A percentile compares a stretch with the other conserved stretches of the same genome.
Conservation (phyloP, 2,329 filamentous ascomycete genomes). For the Endothia cerciana region DNA sequence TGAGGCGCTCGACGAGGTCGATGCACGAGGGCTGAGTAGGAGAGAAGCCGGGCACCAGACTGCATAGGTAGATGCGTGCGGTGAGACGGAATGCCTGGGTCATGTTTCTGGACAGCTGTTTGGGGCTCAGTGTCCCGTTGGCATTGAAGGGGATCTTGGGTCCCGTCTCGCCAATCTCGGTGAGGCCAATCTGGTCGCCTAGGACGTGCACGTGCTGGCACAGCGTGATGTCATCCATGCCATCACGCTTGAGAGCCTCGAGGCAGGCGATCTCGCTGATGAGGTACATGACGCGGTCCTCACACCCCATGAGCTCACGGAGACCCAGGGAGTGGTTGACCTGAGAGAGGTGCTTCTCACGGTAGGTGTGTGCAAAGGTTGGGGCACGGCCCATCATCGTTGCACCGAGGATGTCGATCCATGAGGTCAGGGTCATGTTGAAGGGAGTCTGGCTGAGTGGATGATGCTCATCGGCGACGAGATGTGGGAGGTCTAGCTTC, state of each 20-base stretch:
- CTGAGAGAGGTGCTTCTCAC: constrained; percentile 83
- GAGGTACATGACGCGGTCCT: constrained; percentile 96
- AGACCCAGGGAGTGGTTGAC: constrained; percentile 70
- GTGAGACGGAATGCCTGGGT: constrained; percentile 89
- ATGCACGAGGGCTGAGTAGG: constrained; percentile 74
- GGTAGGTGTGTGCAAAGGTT: constrained; percentile 91
- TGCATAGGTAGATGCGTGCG: constrained; percentile 95
- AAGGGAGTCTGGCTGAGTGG: constrained; percentile 73
- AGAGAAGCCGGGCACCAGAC: constrained; percentile 85
- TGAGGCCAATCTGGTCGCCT: constrained; percentile 82
- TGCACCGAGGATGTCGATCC: constrained; percentile 96
- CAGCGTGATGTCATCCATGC: constrained; percentile 82
- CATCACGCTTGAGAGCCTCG: constrained; percentile 81
- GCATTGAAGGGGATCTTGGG: constrained; percentile 66
- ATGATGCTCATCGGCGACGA: constrained; percentile 65
- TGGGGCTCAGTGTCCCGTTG: constrained; percentile 77
- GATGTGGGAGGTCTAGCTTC: constrained; percentile 77
- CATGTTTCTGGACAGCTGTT: constrained; percentile 85
- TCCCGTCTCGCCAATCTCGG: constrained; percentile 66
- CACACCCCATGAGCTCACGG: constrained; percentile 94
- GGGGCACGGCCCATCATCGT: constrained; percentile 89
- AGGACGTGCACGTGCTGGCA: constrained; percentile 90
- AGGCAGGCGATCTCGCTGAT: constrained; percentile 97
- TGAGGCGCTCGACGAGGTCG: constrained; percentile 77
- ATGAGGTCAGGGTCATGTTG: constrained; percentile 91